Base-by-base conservation (phyloP, 129 eudicot species). In the Tagetes erecta region DNA sequence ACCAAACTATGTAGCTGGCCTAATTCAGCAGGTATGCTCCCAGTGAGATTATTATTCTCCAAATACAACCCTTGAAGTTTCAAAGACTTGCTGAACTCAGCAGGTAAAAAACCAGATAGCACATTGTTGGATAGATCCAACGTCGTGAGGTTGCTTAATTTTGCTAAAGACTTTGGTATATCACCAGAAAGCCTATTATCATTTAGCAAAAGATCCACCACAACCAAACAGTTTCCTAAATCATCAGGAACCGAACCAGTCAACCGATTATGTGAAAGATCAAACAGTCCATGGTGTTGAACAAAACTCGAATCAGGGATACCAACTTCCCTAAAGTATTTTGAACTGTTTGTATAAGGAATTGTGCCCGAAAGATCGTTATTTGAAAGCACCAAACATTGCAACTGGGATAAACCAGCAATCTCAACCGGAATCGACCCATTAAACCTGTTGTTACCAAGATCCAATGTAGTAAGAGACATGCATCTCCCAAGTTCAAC, bases 251-350 rank as follows among this genome's bases (percentile, higher is more conserved):
- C 66, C 3, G 83, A 68, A 33, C 97, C 92, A 2, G 83, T 82
- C 66, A 91, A 62, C 38, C 60, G 75, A 74, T 91, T 91, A 80
- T 80, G 47, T 0, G 95, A 88, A 39, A 91, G 89, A 83, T 91
- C 97, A 75, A 60, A 88, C 34, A 91, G 77, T 34, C 95, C 97
- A 41, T 86, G 92, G 56, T 91, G 95, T 67, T 91, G 97, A 68
- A 88, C 72, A 42, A 74, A 88, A 80, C 91, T 87, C 2, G 97
- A 87, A 68, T 86, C 91, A 3, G 97, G 97, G 8, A 88, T 86
- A 56, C 46, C 67, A 55, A 78, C 82, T 73, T 86, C 90, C 38
- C 62, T 83, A n/a, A 88, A 91, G 70, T 91, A 91, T 45, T 72
- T 74, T 4, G 92, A 79, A 2, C 3, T 35, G 41, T 75, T 84